phyloP scores from a whole-genome alignment of 2,329 filamentous ascomycete genomes.

The Diaporthe destruens region DNA sequence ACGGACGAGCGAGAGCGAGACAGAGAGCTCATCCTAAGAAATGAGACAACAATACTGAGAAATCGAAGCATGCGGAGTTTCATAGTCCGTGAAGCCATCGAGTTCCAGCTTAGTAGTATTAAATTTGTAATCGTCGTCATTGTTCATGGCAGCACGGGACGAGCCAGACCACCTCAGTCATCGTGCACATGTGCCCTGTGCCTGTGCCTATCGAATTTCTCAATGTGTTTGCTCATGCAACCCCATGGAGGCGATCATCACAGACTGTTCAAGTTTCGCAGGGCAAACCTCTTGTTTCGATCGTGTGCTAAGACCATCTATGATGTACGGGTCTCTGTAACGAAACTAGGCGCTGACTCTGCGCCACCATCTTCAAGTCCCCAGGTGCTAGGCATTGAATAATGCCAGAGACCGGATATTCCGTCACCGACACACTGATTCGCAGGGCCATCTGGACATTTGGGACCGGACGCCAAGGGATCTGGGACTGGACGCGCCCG shows the following conservation, averaged over 20 bases:
- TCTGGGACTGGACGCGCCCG: background rate
- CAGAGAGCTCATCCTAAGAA: background rate
- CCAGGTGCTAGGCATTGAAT: conserved; percentile 1
- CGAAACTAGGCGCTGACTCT: conserved; percentile 6
- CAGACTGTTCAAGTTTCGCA: conserved; percentile 1
- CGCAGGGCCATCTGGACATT: background rate
- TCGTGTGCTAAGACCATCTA: background rate
- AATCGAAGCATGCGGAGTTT: conserved; percentile 5
- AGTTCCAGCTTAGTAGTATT: too few relatives aligned
- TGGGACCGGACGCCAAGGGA: background rate
- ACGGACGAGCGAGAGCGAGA: background rate
- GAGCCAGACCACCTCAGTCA: background rate
- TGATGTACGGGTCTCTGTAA: background rate
- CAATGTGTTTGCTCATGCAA: conserved; percentile 2
- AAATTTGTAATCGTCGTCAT: background rate
- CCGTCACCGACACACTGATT: conserved; percentile 3
- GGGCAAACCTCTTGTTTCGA: conserved; percentile 17
- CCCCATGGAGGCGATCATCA: background rate
- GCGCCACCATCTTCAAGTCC: conserved; percentile 3
- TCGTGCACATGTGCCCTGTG: background rate
- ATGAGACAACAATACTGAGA: background rate
- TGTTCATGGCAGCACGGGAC: background rate
- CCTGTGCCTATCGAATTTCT: conserved; percentile 5
- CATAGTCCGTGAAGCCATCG: background rate
- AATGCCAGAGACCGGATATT: background rate